phyloP scores from a whole-genome alignment of 176 grass and related monocot genomes.

The Pontederia crassipes region DNA sequence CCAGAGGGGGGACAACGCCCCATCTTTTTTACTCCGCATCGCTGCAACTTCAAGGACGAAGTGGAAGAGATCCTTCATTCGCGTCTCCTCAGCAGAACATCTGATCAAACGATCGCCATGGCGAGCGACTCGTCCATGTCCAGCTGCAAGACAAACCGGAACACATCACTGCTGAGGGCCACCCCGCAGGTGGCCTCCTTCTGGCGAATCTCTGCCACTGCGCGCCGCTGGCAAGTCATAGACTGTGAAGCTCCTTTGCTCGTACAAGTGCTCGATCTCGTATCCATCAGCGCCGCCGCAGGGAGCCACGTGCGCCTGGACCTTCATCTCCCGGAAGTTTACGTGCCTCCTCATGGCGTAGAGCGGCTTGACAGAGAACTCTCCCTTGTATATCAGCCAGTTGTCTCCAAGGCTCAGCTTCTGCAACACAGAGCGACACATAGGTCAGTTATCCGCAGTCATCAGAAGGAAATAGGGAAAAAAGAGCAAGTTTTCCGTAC shows the following conservation, averaged over 20 bases:
- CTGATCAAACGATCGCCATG: constrained; percentile 84
- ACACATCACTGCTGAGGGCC: constrained; percentile 57
- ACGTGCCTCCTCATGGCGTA: constrained; percentile 41
- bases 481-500: not conserved
- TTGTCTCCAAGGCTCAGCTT: constrained; percentile 66
- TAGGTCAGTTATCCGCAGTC: not conserved
- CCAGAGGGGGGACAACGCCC: too few relatives aligned
- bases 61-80: constrained; percentile 12
- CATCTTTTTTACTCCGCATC: constrained; percentile 25
- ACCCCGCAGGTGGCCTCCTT: constrained; percentile 44
- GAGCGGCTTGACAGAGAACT: constrained; percentile 31
- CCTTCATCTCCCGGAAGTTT: constrained; percentile 13
- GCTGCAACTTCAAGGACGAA: constrained; percentile 4
- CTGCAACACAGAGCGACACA: constrained; percentile 13
- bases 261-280: constrained; percentile 65
- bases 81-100: constrained; percentile 32
- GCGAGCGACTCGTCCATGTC: constrained; percentile 43
- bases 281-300: constrained; percentile 22
- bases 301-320: constrained; percentile 32
- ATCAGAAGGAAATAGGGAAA: not conserved
- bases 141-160: constrained; percentile 53
- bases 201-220: constrained; percentile 50
- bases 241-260: constrained; percentile 52
- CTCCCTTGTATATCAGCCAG: constrained; percentile 51
- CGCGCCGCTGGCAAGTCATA: constrained; percentile 44